Evolutionary conservation across 495 filamentous ascomycete species (phyloP).

Genomic region (Penicillium samsonianum): DNA sequence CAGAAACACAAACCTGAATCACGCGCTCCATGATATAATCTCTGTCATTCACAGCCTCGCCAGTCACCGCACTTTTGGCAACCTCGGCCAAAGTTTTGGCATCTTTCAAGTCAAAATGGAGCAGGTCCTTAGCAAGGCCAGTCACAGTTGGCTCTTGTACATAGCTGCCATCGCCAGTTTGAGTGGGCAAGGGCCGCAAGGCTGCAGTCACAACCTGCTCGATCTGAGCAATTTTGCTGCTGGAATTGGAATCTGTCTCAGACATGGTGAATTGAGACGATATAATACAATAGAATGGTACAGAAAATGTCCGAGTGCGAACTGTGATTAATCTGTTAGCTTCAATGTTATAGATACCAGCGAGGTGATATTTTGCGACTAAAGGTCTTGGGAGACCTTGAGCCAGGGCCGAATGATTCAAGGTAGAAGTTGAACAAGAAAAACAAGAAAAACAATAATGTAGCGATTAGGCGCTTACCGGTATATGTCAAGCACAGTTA

Average conservation of each 20-base stretch:
- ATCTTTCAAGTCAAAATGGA: constrained; percentile 42
- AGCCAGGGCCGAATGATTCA: background rate
- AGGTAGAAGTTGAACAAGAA: background rate
- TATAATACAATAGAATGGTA: constrained; percentile 11
- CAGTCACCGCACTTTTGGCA: constrained; percentile 68
- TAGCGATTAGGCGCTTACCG: background rate
- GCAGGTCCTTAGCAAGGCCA: constrained; percentile 42
- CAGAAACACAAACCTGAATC: constrained; percentile 40
- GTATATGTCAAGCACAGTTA: background rate
- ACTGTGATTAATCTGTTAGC: constrained; percentile 1
- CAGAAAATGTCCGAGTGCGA: background rate
- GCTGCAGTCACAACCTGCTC: constrained; percentile 58
- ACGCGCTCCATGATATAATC: constrained; percentile 59
- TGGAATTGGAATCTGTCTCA: constrained; percentile 20
- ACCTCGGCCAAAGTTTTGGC: constrained; percentile 49
- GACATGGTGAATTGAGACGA: constrained; percentile 25
- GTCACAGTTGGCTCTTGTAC: constrained; percentile 33
- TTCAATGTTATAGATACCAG: background rate
- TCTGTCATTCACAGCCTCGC: constrained; percentile 86
- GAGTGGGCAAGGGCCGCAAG: constrained; percentile 60
- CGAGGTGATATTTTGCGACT: background rate
- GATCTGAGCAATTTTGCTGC: constrained; percentile 48
- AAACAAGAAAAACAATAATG: background rate
- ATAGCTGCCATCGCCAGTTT: constrained; percentile 63
- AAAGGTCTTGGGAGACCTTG: background rate